Base-by-base conservation (phyloP, 768 basidiomycete genomes). In the Amanita pseudoporphyria region DNA sequence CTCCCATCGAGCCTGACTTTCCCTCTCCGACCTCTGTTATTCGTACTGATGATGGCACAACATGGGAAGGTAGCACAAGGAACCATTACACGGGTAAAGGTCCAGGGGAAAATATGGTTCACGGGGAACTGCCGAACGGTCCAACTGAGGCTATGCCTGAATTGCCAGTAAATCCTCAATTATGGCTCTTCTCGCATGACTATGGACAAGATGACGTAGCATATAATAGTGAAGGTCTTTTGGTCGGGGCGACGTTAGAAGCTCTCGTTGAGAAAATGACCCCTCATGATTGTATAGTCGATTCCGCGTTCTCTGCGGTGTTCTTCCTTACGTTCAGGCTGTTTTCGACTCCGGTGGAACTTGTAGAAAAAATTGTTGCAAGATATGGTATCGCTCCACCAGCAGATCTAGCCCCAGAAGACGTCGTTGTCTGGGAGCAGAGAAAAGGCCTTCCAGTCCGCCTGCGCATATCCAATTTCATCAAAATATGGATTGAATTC, bases 201-300 rank as follows among this genome's bases (percentile, higher is more conserved):
- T 88, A 93, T 63, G 73, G 81, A 10, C 67, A 79, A 4, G 79
- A 85, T 31, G 94, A 99, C 59, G 86, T 95, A 43, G 80, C 85
- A 3, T 93, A 91, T 71, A 96, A 94, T 62, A 74, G 76, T 39
- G 93, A 98, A 10, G 94, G 93, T 2, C 78, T 81, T 54, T 80
- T 98, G 16, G 86, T 93, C 9, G 94, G 92, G 19, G 96, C 92
- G 2, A 92, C 91, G 3, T 71, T 99, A 53, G 75, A 76, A 14
- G 93, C 84, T 1, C 71, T 99, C 37, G 85, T 98, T n/a, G 93
- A 95, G 68, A 93, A 91, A 68, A 87, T 98, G 84, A 95, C 95
- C 16, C 92, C 94, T 4, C 90, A 96, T 60, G 91, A 92, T 60
- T 83, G 82, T 51, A 78, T 93, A 38, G 90, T 92, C 48, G 94